phyloP scores from a whole-genome alignment of 2,329 filamentous ascomycete genomes.

The Ustulina deusta region DNA sequence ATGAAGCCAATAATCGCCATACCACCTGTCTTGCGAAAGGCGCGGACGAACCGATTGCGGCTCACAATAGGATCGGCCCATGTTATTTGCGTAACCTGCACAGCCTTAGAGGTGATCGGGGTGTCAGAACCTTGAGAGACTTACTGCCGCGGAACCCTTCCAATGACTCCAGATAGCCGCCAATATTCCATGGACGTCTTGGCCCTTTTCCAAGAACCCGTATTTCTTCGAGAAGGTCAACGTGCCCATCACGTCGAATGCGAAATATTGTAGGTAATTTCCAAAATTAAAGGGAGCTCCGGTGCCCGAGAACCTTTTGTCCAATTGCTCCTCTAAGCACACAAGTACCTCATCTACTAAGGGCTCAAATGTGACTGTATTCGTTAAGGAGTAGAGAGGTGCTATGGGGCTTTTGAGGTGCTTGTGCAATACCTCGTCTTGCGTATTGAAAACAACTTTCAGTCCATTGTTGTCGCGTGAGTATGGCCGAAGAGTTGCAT shows the following conservation, averaged over 20 bases:
- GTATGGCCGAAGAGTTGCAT: constrained; percentile 45
- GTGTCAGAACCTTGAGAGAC: constrained; percentile 9
- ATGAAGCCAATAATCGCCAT: constrained; percentile 25
- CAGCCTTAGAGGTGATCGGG: not conserved
- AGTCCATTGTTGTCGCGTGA: constrained; percentile 37
- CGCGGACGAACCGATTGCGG: constrained; percentile 40
- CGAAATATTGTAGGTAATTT: constrained; percentile 51
- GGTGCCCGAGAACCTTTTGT: constrained; percentile 24
- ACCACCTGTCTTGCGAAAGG: constrained; percentile 25
- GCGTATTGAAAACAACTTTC: constrained; percentile 49
- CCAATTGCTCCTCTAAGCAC: constrained; percentile 38
- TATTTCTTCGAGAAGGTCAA: constrained; percentile 49
- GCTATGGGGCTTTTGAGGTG: constrained; percentile 47
- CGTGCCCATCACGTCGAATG: constrained; percentile 52
- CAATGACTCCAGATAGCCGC: constrained; percentile 43
- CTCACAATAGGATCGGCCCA: constrained; percentile 45
- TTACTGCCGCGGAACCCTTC: constrained; percentile 42
- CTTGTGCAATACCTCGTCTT: constrained; percentile 50
- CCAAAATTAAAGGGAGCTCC: constrained; percentile 40
- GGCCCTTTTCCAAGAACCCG: constrained; percentile 48
- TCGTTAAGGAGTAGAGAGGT: constrained; percentile 43
- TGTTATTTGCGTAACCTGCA: constrained; percentile 48
- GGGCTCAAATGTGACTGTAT: constrained; percentile 41
- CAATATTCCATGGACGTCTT: constrained; percentile 48
- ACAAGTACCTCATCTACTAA: constrained; percentile 43